Conservation (phyloP, 2,329 filamentous ascomycete species). For the Cercospora sp. region DNA sequence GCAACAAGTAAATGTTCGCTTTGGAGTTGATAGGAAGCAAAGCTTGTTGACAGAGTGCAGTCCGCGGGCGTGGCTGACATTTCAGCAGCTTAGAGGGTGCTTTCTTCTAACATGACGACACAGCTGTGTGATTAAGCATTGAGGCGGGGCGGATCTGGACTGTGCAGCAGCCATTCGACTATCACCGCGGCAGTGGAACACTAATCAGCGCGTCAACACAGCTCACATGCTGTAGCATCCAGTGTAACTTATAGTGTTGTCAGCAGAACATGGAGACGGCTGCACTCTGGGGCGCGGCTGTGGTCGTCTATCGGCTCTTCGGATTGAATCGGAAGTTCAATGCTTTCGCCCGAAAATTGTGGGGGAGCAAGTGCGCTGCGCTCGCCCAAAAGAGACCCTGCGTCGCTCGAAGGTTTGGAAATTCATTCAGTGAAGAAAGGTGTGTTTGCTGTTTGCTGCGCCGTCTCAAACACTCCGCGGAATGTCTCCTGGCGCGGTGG, state of each 20-base stretch:
- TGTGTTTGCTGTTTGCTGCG: not conserved
- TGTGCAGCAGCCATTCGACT: not conserved
- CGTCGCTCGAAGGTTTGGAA: not conserved
- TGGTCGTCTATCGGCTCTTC: not conserved
- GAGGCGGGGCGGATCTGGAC: not conserved
- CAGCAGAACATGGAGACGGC: not conserved
- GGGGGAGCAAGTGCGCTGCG: not conserved
- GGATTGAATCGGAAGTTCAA: not conserved
- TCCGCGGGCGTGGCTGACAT: conserved; percentile 13
- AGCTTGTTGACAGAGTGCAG: not conserved
- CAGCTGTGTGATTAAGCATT: not conserved
- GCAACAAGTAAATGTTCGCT: not conserved
- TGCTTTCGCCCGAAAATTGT: not conserved
- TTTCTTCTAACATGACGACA: conserved; percentile 3
- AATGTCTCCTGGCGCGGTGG: not conserved
- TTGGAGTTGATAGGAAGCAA: not conserved
- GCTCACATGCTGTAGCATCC: not conserved
- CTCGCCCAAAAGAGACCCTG: not conserved
- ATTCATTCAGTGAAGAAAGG: not conserved
- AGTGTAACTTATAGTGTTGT: not conserved
- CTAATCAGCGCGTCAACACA: not conserved
- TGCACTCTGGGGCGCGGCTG: not conserved
- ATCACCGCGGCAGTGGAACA: not conserved
- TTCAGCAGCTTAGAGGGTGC: conserved; percentile 3
- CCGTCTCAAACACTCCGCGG: not conserved